Conservation (phyloP, 345 rosid species). For the Salix caprea region DNA sequence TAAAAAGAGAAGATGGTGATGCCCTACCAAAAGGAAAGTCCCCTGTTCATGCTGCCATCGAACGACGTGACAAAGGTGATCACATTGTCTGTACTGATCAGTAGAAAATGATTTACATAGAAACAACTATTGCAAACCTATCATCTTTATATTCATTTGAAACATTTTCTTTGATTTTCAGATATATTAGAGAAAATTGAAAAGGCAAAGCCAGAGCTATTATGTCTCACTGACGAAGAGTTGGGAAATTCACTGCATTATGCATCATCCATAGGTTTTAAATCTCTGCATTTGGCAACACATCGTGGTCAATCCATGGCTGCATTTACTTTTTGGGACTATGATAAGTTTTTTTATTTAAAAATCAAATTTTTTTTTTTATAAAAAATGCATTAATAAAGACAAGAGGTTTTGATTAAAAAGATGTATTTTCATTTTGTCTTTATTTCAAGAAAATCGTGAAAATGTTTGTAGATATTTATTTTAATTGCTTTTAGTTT, state of each 20-base stretch:
- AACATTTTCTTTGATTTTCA: neutral
- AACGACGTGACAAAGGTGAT: neutral
- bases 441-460: no score
- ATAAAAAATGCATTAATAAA: no score
- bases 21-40: neutral
- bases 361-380: no score
- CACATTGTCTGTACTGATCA: neutral
- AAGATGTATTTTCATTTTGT: no score
- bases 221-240: conserved; percentile 8
- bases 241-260: conserved; percentile 8
- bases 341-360: no score
- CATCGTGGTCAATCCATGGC: no score
- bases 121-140: neutral
- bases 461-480: no score
- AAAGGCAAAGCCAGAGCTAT: conserved; percentile 8
- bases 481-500: no score
- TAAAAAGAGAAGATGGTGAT: neutral
- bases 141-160: neutral
- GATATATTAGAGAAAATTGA: conserved; percentile 6
- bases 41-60: neutral
- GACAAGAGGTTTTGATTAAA: no score
- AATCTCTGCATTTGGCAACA: no score
- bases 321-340: no score
- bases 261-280: conserved; percentile 2
- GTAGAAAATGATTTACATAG: neutral